These are phyloP conservation scores for Thymus mandschuricus DNA, from an alignment of 257 asterid genomes.

Conservation along the genomic window DNA sequence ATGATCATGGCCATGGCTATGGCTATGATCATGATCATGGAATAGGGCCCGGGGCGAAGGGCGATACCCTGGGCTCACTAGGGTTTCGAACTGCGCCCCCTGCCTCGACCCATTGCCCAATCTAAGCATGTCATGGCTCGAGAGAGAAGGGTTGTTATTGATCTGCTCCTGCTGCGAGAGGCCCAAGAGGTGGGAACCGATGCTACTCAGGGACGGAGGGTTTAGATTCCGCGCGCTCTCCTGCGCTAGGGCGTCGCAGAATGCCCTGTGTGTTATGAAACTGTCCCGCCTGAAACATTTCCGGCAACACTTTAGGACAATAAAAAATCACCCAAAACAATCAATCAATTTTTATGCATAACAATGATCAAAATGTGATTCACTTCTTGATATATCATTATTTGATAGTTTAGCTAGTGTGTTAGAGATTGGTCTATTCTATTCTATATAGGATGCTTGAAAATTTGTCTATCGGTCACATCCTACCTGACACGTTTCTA, in stretches of 20 bases:
- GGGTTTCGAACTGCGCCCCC: slow-evolving; percentile 45
- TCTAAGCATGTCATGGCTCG: slow-evolving; percentile 48
- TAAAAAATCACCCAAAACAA: neutral
- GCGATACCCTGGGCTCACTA: slow-evolving; percentile 43
- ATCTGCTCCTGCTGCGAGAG: slow-evolving; percentile 49
- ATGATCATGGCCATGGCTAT: slow-evolving; percentile 18
- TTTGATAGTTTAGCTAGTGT: slow-evolving; percentile 6
- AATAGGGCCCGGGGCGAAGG: slow-evolving; percentile 33
- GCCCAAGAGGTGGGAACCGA: slow-evolving; percentile 57
- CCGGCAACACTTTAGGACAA: slow-evolving; percentile 38
- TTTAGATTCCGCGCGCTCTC: slow-evolving; percentile 63
- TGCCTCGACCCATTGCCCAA: slow-evolving; percentile 42
- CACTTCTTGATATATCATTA: slow-evolving; percentile 2
- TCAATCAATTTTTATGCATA: neutral
- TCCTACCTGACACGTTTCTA: too few species aligned
- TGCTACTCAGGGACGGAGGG: slow-evolving; percentile 51
- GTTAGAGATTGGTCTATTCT: neutral
- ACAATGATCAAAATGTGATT: neutral
- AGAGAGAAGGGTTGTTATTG: slow-evolving; percentile 23
- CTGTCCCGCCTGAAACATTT: slow-evolving; percentile 67
- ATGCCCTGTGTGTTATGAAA: slow-evolving; percentile 84
- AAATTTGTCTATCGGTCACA: neutral
- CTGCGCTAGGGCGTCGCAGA: slow-evolving; percentile 84
- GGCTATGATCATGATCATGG: slow-evolving; percentile 40
- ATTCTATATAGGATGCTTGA: neutral